A percentile compares a stretch with the other conserved stretches of the same genome.
Conservation (phyloP, 1,284 basidiomycete species). For the Binderoboletus segoi region DNA sequence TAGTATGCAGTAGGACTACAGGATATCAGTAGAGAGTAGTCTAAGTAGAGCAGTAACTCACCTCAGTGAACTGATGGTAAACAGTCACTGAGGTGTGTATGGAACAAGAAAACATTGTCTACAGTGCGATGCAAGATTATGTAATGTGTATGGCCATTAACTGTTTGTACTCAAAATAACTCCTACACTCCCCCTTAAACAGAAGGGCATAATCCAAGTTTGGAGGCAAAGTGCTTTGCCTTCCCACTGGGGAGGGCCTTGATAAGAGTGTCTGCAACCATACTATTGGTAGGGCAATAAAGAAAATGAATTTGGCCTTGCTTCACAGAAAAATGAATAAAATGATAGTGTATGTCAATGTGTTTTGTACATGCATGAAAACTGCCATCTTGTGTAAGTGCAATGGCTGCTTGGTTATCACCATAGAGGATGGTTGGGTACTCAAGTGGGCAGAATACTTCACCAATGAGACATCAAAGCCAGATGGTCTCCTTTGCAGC, state of each 20-base stretch:
- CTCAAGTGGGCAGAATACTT: not conserved
- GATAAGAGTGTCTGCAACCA: conserved; percentile 2
- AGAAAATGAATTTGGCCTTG: not conserved
- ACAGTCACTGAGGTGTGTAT: too few species aligned
- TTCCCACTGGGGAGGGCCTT: not conserved
- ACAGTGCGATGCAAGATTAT: too few species aligned
- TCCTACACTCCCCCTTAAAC: not conserved
- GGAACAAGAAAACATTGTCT: too few species aligned
- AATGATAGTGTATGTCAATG: not conserved
- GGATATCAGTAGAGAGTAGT: too few species aligned
- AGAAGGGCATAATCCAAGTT: not conserved
- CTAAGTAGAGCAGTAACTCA: too few species aligned
- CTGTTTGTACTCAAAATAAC: not conserved
- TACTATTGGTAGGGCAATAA: not conserved
- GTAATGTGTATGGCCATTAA: too few species aligned
- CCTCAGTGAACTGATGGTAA: too few species aligned
- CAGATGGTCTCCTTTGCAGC: conserved; percentile 22
- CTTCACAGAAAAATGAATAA: not conserved
- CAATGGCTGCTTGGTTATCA: not conserved
- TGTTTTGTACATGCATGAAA: not conserved
- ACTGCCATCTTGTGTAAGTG: not conserved
- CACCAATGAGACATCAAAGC: conserved; percentile 8
- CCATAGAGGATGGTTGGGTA: not conserved
- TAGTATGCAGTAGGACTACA: too few species aligned
- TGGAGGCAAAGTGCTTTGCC: not conserved